phyloP scores from a whole-genome alignment of 2,329 filamentous ascomycete genomes.

The Paecilomyces variotii region DNA sequence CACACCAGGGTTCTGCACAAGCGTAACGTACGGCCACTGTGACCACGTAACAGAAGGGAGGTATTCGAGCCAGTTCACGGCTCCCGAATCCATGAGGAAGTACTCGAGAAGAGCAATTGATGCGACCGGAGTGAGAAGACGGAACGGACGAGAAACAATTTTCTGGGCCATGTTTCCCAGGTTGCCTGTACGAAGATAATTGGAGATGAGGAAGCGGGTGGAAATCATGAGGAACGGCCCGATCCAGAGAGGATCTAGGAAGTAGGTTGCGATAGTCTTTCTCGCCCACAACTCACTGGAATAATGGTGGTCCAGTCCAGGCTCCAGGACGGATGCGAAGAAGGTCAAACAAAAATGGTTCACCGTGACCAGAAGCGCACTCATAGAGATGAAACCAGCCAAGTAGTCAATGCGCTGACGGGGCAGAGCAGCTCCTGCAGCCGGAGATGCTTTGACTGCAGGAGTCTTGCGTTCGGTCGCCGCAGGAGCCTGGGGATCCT shows the following conservation, averaged over 20 bases:
- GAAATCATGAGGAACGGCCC: conserved; percentile 44
- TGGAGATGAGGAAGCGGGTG: conserved; percentile 37
- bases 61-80: conserved; percentile 36
- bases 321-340: conserved; percentile 33
- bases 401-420: conserved; percentile 35
- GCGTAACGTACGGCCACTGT: conserved; percentile 39
- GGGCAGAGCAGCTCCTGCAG: not conserved
- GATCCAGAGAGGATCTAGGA: conserved; percentile 41
- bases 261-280: conserved; percentile 35
- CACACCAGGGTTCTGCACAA: conserved; percentile 33
- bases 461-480: not conserved
- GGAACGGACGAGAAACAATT: conserved; percentile 35
- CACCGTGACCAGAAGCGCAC: conserved; percentile 37
- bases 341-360: conserved; percentile 41
- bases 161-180: conserved; percentile 38
- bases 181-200: conserved; percentile 37
- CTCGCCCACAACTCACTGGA: conserved; percentile 33
- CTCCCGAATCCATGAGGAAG: conserved; percentile 39
- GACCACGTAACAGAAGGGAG: conserved; percentile 42
- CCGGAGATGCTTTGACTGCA: not conserved
- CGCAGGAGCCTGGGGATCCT: not conserved
- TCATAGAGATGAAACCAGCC: conserved; percentile 39
- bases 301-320: conserved; percentile 29
- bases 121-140: conserved; percentile 40
- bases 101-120: conserved; percentile 39